Evolutionary conservation across 176 grass and related monocot genomes (phyloP), one percentile per base, ranked within the genome.

Genomic region (Juncus effusus): DNA sequence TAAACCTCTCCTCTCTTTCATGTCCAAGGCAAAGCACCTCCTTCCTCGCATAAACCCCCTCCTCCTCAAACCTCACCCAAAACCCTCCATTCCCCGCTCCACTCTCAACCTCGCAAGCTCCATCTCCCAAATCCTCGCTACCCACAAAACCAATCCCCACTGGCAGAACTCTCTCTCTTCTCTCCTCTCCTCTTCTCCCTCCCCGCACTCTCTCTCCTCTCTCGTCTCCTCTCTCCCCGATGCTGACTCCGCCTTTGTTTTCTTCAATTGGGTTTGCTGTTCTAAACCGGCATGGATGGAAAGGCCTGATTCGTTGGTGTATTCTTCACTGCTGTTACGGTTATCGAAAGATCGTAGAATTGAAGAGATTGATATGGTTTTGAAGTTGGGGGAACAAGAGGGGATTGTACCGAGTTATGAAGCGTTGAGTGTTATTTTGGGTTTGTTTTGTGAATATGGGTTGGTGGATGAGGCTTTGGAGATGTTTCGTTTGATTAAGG

Each of bases 381-480:
- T 76, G 55, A 45, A 50, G 6, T 41, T 4, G 28, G 69, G 75
- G 63, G 61, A 45, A 61, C 45, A 67, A 12, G 70, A 69, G 4
- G 42, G 14, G 14, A 13, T 58, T 6, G 6, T 66, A 2, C 79
- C 72, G 10, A 76, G 54, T 47, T 44, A 7, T 12, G 72, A 70
- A 38, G 72, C 72, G 10, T 69, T 68, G 41, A 61, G 63, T 61
- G 57, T 41, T 11, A 62, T 76, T 16, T 13, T 81, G 10, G 72
- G 62, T 9, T 56, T 64, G 19, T 81, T 69, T 38, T 74, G 62
- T 0, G 5, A 62, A 44, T 69, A 62, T 10, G 79, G 64, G 13
- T 47, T 51, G 13, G 64, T 62, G 38, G 63, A 69, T 10, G 62
- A 81, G 54, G 79, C 79, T 15, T 54, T 81, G 72, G 72, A 63